Evolutionary conservation across 2,329 filamentous ascomycete species (phyloP), one percentile per base, ranked within the genome.

Genomic region (Penicillium sp.): DNA sequence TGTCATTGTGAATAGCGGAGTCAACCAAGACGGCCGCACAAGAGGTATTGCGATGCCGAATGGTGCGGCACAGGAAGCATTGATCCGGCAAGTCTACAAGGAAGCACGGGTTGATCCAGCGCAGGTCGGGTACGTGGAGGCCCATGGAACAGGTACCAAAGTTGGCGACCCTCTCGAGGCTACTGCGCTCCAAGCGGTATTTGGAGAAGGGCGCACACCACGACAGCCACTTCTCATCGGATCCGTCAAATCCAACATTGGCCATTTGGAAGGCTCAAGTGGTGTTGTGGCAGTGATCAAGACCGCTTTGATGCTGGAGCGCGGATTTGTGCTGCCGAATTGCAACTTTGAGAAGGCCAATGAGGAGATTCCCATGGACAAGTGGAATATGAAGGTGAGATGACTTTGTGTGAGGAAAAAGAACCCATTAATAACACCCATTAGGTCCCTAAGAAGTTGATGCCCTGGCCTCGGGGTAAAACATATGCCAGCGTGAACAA

Each of bases 131-230:
- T 76, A 68, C 51, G 68, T 75, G 5, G 71, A 76, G 47, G 66
- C 65, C 1, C 74, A 76, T 46, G 73, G 73, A 15, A 76, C 75
- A 0, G 74, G 73, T 3, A 71, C 68, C 0, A 58, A 56, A 4
- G 65, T 63, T 15, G 69, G 69, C 10, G 68, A 70, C 47, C 67
- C 65, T 0, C 45, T 62, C 0, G 69, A 71, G 43, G 57, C 58
- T 5, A 56, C 47, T 13, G 58, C 58, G 1, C 20, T 61, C 12
- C 51, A 59, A 13, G 55, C 57, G 6, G 57, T 60, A 2, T 58
- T 61, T 42, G 57, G 58, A n/a, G 41, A 54, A 41, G 58, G 57
- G 12, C 52, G 55, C 0, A 52, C 52, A 6, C 39, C 55, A 4
- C 52, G 55, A 20, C 54, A 62, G 2, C 63, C 62, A 0, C 49